phyloP scores from a whole-genome alignment of 345 rosid species.

The Acer yangbiense region DNA sequence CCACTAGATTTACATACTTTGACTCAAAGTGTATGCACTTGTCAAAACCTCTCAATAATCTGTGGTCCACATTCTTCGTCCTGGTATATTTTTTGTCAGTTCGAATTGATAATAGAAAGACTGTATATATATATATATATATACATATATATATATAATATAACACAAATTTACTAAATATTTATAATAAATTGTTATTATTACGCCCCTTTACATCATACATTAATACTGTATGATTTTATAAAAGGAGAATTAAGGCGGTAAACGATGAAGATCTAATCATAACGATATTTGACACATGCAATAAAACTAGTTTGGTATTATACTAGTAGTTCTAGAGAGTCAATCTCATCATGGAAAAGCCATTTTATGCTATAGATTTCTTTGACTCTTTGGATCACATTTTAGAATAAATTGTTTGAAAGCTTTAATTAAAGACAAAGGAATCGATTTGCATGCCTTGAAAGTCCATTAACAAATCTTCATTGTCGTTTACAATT shows the following conservation, averaged over 20 bases:
- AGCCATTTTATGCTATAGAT: not conserved
- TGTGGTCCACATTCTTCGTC: too few species aligned
- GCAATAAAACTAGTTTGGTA: not conserved
- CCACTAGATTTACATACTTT: too few species aligned
- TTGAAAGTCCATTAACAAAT: conserved; percentile 22
- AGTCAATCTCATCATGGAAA: conserved; percentile 13
- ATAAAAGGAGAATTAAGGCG: not conserved
- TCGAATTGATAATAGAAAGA: too few species aligned
- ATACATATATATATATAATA: too few species aligned
- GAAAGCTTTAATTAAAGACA: conserved; percentile 4
- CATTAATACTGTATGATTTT: too few species aligned
- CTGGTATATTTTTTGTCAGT: too few species aligned
- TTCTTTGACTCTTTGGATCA: conserved; percentile 19
- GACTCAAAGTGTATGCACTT: too few species aligned
- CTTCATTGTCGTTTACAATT: not conserved
- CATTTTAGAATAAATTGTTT: not conserved
- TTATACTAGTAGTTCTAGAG: conserved; percentile 7
- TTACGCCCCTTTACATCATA: not conserved
- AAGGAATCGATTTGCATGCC: not conserved
- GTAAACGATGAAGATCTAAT: not conserved
- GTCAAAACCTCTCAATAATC: too few species aligned
- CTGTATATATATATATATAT: too few species aligned
- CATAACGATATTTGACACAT: not conserved
- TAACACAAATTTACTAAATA: too few species aligned
- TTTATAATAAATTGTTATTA: too few species aligned